Conservation (phyloP, 768 basidiomycete genomes). For the Mycena rosella region DNA sequence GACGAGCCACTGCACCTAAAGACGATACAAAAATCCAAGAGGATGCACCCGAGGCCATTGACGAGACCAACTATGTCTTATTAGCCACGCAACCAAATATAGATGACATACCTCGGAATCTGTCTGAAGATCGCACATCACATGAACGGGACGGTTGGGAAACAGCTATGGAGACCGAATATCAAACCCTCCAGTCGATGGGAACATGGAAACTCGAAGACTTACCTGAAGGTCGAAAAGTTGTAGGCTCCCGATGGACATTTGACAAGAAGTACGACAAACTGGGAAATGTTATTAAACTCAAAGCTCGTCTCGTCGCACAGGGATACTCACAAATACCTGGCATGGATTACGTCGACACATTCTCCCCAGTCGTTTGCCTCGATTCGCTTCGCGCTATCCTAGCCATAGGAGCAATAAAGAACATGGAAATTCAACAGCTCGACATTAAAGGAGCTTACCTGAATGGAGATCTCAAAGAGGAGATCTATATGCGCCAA, state of each 20-base stretch:
- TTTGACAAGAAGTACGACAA: slow-evolving; percentile 6
- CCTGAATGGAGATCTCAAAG: not conserved
- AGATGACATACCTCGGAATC: slow-evolving; percentile 4
- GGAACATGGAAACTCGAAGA: slow-evolving; percentile 12
- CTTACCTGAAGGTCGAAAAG: slow-evolving; percentile 8
- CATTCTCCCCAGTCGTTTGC: slow-evolving; percentile 7
- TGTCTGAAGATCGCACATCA: not conserved
- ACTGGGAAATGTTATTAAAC: slow-evolving; percentile 11
- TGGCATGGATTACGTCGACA: slow-evolving; percentile 5
- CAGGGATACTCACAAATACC: slow-evolving; percentile 7
- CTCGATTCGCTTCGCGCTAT: not conserved
- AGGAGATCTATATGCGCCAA: slow-evolving; percentile 4
- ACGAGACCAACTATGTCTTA: slow-evolving; percentile 9
- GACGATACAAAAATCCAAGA: not conserved
- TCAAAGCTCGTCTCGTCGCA: not conserved
- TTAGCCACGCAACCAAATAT: slow-evolving; percentile 1
- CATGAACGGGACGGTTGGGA: slow-evolving; percentile 3
- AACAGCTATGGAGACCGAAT: not conserved
- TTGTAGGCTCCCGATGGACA: slow-evolving; percentile 9
- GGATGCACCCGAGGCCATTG: slow-evolving; percentile 1
- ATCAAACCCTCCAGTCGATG: slow-evolving; percentile 2
- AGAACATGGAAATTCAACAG: slow-evolving; percentile 14
- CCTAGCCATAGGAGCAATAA: slow-evolving; percentile 4
- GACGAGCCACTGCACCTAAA: not conserved
- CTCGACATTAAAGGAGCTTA: slow-evolving; percentile 3